Evolutionary conservation across 345 rosid genomes (phyloP).

Genomic region (Kandelia obovata): DNA sequence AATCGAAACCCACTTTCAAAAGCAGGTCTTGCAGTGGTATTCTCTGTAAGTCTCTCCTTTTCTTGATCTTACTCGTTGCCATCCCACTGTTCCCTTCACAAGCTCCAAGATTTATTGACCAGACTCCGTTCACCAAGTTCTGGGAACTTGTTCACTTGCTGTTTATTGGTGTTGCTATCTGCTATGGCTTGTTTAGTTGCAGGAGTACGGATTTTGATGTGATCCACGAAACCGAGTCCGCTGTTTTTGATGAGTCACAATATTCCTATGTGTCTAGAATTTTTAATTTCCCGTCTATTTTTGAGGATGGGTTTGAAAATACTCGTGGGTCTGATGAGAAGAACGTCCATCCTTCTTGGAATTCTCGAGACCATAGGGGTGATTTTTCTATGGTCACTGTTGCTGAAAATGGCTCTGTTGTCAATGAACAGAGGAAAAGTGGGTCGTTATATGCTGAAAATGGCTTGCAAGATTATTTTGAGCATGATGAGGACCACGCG

Average conservation of each 20-base stretch:
- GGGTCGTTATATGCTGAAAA: slow-evolving; percentile 26
- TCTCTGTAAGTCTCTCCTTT: slow-evolving; percentile 50
- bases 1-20: slow-evolving; percentile 1
- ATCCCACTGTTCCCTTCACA: slow-evolving; percentile 74
- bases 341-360: slow-evolving; percentile 12
- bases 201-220: slow-evolving; percentile 37
- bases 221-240: slow-evolving; percentile 22
- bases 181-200: slow-evolving; percentile 78
- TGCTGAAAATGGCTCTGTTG: slow-evolving; percentile 5
- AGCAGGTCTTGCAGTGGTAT: slow-evolving; percentile 26
- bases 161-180: slow-evolving; percentile 76
- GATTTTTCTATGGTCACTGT: slow-evolving; percentile 7
- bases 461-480: slow-evolving; percentile 23
- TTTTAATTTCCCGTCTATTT: slow-evolving; percentile 50
- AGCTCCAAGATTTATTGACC: slow-evolving; percentile 63
- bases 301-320: slow-evolving; percentile 50
- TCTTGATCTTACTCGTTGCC: slow-evolving; percentile 54
- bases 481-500: slow-evolving; percentile 26
- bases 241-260: slow-evolving; percentile 33
- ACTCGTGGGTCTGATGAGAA: slow-evolving; percentile 41
- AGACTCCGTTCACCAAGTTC: slow-evolving; percentile 46
- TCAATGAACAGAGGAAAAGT: slow-evolving; percentile 23
- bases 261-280: slow-evolving; percentile 44
- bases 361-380: slow-evolving; percentile 16
- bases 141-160: slow-evolving; percentile 74